A percentile compares a stretch with the other conserved stretches of the same genome.
These are phyloP conservation scores for Dactylellina haptotyla DNA, from an alignment of 2,329 filamentous ascomycete species.

Conservation along the genomic window DNA sequence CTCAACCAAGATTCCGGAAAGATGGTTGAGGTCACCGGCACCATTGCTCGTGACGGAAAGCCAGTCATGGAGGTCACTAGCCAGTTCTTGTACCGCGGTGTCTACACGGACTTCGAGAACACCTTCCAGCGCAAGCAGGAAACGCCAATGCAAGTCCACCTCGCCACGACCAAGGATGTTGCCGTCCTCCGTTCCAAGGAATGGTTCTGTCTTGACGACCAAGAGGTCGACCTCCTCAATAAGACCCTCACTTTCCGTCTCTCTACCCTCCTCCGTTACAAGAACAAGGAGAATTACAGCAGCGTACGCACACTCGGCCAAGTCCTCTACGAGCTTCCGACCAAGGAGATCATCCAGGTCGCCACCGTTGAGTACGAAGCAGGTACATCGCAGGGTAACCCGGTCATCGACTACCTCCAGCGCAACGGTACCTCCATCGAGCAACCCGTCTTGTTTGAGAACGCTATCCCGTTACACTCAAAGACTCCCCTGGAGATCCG, in stretches of 20 bases:
- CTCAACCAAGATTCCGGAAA: conserved; percentile 98
- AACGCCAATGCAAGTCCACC: conserved; percentile 90
- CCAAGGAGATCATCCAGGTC: conserved; percentile 96
- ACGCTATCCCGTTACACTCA: conserved; percentile 92
- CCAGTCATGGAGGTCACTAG: conserved; percentile 98
- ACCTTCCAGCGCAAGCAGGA: conserved; percentile 98
- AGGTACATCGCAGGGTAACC: conserved; percentile 90
- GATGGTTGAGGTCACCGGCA: conserved; percentile 99
- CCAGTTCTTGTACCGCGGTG: conserved; percentile 95
- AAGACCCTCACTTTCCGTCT: conserved; percentile 97
- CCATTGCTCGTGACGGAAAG: conserved; percentile 82
- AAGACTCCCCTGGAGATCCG: conserved; percentile 88
- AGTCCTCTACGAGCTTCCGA: conserved; percentile 91
- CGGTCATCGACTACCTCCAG: conserved; percentile 93
- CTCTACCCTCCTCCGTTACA: conserved; percentile 89
- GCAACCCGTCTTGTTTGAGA: conserved; percentile 96
- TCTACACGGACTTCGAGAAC: conserved; percentile 93
- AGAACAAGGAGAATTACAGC: conserved; percentile 92
- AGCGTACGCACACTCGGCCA: conserved; percentile 91
- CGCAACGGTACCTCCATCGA: conserved; percentile 91
- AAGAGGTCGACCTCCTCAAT: conserved; percentile 85
- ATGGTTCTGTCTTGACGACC: conserved; percentile 91
- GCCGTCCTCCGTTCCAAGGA: conserved; percentile 95
- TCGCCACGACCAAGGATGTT: conserved; percentile 87
- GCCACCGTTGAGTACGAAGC: conserved; percentile 97